Evolutionary conservation across 1,284 basidiomycete genomes (phyloP).

Genomic region (Sphaerobolus stellatus): DNA sequence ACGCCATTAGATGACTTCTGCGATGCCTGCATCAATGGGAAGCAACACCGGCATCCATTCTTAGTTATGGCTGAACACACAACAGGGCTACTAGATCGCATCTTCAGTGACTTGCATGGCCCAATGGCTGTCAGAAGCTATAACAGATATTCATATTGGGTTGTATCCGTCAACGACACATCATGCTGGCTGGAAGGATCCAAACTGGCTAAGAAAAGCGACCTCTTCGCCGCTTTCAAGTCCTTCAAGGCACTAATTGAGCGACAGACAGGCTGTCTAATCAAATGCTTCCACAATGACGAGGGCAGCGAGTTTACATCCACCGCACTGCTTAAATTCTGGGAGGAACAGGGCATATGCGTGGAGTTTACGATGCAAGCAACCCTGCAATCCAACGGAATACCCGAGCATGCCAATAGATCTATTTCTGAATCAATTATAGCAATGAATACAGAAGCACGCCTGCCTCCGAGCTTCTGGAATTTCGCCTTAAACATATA

Average conservation of each 20-base stretch:
- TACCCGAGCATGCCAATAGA: conserved; percentile 27
- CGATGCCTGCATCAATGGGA: conserved; percentile 24
- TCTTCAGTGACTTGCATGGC: conserved; percentile 38
- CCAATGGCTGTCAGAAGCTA: conserved; percentile 25
- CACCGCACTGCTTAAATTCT: conserved; percentile 29
- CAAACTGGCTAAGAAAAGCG: conserved; percentile 20
- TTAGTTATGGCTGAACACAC: conserved; percentile 20
- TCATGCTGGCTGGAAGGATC: conserved; percentile 16
- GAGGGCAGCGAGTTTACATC: conserved; percentile 32
- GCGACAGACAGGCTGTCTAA: conserved; percentile 18
- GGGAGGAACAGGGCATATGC: conserved; percentile 23
- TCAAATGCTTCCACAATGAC: conserved; percentile 25
- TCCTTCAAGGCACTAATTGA: conserved; percentile 22
- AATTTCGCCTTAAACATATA: conserved; percentile 14
- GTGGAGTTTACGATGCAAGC: conserved; percentile 21
- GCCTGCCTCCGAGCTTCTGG: conserved; percentile 18
- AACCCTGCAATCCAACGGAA: conserved; percentile 27
- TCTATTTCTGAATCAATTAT: conserved; percentile 4
- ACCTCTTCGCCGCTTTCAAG: conserved; percentile 21
- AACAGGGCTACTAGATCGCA: conserved; percentile 24
- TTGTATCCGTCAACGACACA: conserved; percentile 36
- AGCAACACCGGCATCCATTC: conserved; percentile 15
- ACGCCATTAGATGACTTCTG: conserved; percentile 17
- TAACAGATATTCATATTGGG: conserved; percentile 31
- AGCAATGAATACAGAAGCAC: conserved; percentile 11